Conservation (phyloP, 345 rosid genomes). For the Luvunga scandens region DNA sequence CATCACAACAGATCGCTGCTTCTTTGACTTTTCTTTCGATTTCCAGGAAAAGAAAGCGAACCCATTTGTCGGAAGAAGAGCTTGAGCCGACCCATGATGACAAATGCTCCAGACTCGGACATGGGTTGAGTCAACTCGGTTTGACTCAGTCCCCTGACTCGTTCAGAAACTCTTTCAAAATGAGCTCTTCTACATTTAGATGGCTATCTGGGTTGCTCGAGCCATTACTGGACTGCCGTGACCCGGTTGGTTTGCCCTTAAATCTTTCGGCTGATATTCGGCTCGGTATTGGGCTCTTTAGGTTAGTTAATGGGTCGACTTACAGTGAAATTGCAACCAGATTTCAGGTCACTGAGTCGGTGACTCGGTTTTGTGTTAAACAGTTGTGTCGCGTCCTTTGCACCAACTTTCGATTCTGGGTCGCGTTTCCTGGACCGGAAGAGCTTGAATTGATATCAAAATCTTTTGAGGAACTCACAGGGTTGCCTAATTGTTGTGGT, state of each 20-base stretch:
- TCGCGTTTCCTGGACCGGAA: constrained; percentile 44
- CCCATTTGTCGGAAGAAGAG: constrained; percentile 34
- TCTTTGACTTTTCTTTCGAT: constrained; percentile 33
- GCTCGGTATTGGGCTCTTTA: constrained; percentile 57
- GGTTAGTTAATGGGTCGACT: constrained; percentile 50
- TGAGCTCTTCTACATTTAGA: constrained; percentile 56
- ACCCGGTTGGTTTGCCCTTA: constrained; percentile 51
- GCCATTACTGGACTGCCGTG: constrained; percentile 69
- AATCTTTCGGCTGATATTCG: constrained; percentile 60
- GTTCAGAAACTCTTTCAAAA: constrained; percentile 43
- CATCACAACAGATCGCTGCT: constrained; percentile 42
- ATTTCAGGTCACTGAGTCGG: constrained; percentile 57
- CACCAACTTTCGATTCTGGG: constrained; percentile 75
- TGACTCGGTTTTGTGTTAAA: constrained; percentile 57
- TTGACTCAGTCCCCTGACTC: constrained; percentile 38
- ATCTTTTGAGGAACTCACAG: constrained; percentile 41
- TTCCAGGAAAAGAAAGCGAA: constrained; percentile 52
- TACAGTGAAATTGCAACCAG: constrained; percentile 44
- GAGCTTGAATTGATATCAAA: constrained; percentile 47
- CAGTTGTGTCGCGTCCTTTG: constrained; percentile 67
- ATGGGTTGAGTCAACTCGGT: constrained; percentile 23
- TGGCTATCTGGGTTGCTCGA: constrained; percentile 72
- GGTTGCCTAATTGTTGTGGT: constrained; percentile 69
- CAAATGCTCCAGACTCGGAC: neutral
- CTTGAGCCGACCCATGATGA: constrained; percentile 28